These are phyloP conservation scores for Ophiostoma populinum DNA, from an alignment of 2,329 filamentous ascomycete species.

Conservation along the genomic window DNA sequence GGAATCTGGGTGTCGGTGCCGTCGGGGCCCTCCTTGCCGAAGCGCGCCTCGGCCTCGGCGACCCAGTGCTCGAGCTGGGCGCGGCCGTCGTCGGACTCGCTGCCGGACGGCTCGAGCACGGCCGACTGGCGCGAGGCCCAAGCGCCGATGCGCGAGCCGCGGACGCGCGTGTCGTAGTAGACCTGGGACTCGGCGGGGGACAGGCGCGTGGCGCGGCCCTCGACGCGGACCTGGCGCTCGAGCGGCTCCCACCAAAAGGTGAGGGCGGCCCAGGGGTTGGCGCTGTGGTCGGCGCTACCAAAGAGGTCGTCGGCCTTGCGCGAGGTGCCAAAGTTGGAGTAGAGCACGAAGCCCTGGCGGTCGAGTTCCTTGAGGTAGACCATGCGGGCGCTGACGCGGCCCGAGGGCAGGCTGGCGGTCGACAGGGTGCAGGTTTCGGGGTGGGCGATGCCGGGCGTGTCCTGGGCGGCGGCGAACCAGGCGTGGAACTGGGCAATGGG, in stretches of 20 bases:
- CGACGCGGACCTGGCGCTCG: constrained; percentile 81
- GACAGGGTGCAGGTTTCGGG: constrained; percentile 81
- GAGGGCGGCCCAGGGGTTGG: constrained; percentile 62
- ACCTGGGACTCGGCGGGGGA: constrained; percentile 51
- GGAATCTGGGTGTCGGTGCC: constrained; percentile 61
- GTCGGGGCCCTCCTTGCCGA: constrained; percentile 72
- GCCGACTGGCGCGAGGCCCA: constrained; percentile 86
- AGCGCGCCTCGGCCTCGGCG: constrained; percentile 55
- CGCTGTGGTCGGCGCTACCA: constrained; percentile 10
- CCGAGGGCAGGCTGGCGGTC: constrained; percentile 68
- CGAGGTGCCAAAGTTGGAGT: constrained; percentile 79
- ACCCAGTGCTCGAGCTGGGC: constrained; percentile 63
- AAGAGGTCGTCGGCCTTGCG: constrained; percentile 49
- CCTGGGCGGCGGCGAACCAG: constrained; percentile 69
- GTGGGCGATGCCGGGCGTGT: constrained; percentile 35
- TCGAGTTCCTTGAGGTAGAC: constrained; percentile 97
- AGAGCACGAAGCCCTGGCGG: constrained; percentile 66
- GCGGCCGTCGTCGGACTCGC: constrained; percentile 45
- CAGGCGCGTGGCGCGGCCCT: constrained; percentile 56
- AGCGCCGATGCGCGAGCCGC: constrained; percentile 72
- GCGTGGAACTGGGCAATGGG: constrained; percentile 74
- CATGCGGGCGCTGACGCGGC: constrained; percentile 66
- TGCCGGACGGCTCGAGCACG: constrained; percentile 37
- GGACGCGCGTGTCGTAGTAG: constrained; percentile 51
- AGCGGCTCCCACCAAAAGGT: constrained; percentile 82